Base-by-base conservation (phyloP, 768 basidiomycete species). In the Tricholoma flavovirens region DNA sequence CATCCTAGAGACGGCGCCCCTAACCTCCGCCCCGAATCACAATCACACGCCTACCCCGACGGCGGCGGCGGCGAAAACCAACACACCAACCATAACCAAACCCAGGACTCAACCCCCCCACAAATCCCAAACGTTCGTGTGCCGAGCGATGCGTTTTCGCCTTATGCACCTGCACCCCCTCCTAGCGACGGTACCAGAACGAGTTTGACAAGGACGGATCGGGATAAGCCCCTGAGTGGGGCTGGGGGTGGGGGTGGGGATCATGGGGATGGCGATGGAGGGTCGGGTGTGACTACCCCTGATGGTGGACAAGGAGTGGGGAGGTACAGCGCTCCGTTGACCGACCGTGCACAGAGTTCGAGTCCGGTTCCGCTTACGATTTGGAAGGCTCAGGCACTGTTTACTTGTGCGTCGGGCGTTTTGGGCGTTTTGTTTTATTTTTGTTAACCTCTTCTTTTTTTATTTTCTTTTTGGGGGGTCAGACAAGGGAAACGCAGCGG, bases 401-500 rank as follows among this genome's bases (percentile, higher is more conserved):
- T 17, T 12, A 10, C 26, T 4, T 49, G 46, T 49, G 17, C 6
- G 46, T 49, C 6, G n/a, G n/a, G n/a, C n/a, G 4, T 29, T 14
- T 46, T n/a, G n/a, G n/a, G n/a, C 14, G 22, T 26, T 14, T 14
- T 26, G 22, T 29, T 3, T 45, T 14, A 2, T 17, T 24, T 24
- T n/a, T n/a, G n/a, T n/a, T n/a, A n/a, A n/a, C n/a, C 11, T 24
- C 26, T 21, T 24, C 5, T 26, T 19, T 6, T 40, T 8, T 15
- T 48, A 3, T 48, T n/a, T 3, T 12, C n/a, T 48, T 29, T 26
- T 0, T 15, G 9, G 4, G n/a, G n/a, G n/a, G n/a, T n/a, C 9
- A 93, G 90, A 93, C 71, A 77, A 73, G 19, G 90, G 85, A 4
- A 86, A 84, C 1, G 69, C 82, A 0, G 83, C 87, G 30, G 93